Evolutionary conservation across 164 flowering plant species (phyloP).

Genomic region (Euptelea pleiosperma): DNA sequence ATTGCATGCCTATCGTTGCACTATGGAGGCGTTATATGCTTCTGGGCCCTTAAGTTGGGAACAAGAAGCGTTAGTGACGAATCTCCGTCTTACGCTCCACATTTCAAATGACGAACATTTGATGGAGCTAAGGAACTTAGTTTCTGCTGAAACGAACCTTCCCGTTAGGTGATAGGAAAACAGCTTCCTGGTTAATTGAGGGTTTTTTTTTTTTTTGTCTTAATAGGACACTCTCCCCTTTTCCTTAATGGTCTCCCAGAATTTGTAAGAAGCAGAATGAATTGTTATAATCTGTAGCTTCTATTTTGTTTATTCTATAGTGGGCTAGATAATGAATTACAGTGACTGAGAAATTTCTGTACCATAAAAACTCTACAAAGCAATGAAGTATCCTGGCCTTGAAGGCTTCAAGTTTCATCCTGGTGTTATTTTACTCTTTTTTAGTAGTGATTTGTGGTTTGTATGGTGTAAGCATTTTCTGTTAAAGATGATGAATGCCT

Average conservation of each 20-base stretch:
- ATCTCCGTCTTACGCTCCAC: constrained; percentile 75
- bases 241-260: constrained; percentile 7
- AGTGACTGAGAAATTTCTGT: constrained; percentile 24
- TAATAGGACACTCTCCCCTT: constrained; percentile 14
- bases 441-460: background rate
- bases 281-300: constrained; percentile 19
- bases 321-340: constrained; percentile 17
- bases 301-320: constrained; percentile 16
- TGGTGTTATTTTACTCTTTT: background rate
- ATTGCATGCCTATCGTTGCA: constrained; percentile 83
- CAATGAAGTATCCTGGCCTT: constrained; percentile 22
- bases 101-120: constrained; percentile 95
- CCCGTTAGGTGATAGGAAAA: constrained; percentile 25
- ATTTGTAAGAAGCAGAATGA: constrained; percentile 34
- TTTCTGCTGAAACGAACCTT: constrained; percentile 46
- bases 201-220: constrained; percentile 8
- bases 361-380: constrained; percentile 25
- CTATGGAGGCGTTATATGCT: constrained; percentile 77
- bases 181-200: background rate
- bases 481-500: background rate
- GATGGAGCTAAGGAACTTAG: constrained; percentile 66
- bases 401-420: background rate
- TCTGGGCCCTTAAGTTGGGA: constrained; percentile 98
- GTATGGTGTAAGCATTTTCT: background rate
- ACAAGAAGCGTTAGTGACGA: constrained; percentile 71